A percentile compares a stretch with the other conserved stretches of the same genome.
phyloP scores from a whole-genome alignment of 202 grass and related monocot species.

The Schoenoplectus triqueter region DNA sequence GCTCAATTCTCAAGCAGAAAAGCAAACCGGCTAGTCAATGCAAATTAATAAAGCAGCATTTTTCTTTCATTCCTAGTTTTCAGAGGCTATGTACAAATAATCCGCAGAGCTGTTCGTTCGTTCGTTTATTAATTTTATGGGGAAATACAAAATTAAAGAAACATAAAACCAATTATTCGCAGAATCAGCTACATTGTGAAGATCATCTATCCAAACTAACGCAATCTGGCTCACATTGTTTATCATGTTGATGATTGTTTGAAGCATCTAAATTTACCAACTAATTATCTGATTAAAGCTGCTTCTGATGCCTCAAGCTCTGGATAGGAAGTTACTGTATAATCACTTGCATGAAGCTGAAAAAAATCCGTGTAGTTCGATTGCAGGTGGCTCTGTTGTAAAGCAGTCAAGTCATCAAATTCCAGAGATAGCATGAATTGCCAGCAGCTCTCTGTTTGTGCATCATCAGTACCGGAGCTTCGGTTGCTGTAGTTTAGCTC shows the following conservation, averaged over 20 bases:
- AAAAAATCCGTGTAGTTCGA: too few species aligned
- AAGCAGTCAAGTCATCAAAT: not conserved
- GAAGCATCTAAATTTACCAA: not conserved
- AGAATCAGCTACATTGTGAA: not conserved
- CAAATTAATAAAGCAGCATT: too few species aligned
- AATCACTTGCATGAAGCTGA: not conserved
- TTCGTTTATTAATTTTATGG: not conserved
- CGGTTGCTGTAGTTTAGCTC: not conserved
- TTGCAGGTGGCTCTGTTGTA: not conserved
- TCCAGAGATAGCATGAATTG: slow-evolving; percentile 1
- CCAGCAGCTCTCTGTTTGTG: not conserved
- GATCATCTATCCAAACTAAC: not conserved
- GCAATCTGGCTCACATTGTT: not conserved
- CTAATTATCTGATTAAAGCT: not conserved
- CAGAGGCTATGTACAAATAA: not conserved
- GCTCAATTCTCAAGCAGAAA: too few species aligned
- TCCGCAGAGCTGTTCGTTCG: not conserved
- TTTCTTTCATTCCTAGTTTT: not conserved
- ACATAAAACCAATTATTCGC: not conserved
- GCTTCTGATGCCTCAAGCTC: not conserved
- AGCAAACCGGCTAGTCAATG: too few species aligned
- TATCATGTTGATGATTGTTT: not conserved
- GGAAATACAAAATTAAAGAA: not conserved
- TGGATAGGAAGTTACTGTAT: not conserved
- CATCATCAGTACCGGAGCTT: not conserved